These are phyloP conservation scores for Cordyceps tenuipes DNA, from an alignment of 2,329 filamentous ascomycete genomes.

Conservation along the genomic window DNA sequence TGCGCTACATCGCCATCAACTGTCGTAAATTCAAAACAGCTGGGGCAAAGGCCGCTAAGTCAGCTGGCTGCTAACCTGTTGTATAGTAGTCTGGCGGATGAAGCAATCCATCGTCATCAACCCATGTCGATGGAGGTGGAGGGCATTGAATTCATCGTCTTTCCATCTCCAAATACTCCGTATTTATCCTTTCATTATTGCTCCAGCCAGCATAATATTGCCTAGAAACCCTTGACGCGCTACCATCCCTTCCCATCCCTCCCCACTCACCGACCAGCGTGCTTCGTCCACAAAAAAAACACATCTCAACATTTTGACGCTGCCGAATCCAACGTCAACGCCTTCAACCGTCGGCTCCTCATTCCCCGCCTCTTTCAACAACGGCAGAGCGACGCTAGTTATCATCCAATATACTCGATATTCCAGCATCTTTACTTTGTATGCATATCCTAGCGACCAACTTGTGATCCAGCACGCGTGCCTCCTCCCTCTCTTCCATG, in stretches of 20 bases:
- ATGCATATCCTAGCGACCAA: not conserved
- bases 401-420: not conserved
- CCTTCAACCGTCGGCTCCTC: not conserved
- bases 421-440: not conserved
- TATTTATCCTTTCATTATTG: no score
- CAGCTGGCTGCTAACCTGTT: no score
- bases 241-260: not conserved
- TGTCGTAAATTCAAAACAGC: no score
- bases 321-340: not conserved
- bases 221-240: not conserved
- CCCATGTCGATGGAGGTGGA: no score
- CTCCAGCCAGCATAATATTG: no score
- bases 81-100: no score
- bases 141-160: no score
- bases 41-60: no score
- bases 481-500: not conserved
- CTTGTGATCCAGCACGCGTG: not conserved
- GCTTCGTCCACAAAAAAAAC: not conserved
- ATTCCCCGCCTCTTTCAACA: not conserved
- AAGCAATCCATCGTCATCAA: no score
- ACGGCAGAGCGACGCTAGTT: not conserved
- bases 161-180: no score
- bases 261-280: not conserved
- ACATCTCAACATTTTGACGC: not conserved
- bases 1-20: no score